Base-by-base conservation (phyloP, 1,284 basidiomycete genomes). In the Ganoderma meredithae region DNA sequence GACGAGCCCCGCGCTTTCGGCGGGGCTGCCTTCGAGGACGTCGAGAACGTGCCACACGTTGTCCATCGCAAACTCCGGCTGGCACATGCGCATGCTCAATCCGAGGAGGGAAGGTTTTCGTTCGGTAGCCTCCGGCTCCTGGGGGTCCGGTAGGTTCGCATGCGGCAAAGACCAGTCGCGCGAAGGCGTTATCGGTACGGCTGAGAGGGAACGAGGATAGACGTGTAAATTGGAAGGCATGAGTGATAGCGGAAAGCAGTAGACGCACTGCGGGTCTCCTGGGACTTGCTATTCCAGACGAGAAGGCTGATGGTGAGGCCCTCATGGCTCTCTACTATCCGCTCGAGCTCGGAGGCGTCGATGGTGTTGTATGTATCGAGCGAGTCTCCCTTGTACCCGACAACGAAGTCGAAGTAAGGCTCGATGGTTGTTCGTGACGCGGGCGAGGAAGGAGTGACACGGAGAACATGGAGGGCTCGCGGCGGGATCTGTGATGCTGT, bases 41-140 rank as follows among this genome's bases (percentile, higher is more conserved):
- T 99, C 98, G 62, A 99, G 84, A 59, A 99, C 96, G 80, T 99
- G 97, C 97, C 97, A 99, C 8, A 99, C 96, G 72, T 94, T 96
- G 77, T 98, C 95, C 27, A 95, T 84, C 19, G 96, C 93, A 63
- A 89, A 86, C 73, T 95, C 92, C 7, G 96, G 96, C 77, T 93
- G 90, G 75, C 93, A 99, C 76, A 98, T 88, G 19, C 97, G 89
- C 86, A 99, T 91, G 71, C 94, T 96, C 6, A 99, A 85, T 1
- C 97, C 97, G 9, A 99, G 85, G 33, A 99, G 80, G 3, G 96
- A 98, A 40, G 91, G 89, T 72, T 91, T 88, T 56, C 83, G 79
- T n/a, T 79, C 78, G 31, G 58, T 39, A 3, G 75, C 67, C 33
- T 79, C 81, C 33, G 80, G 76, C 59, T 85, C 82, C 52, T 81